A percentile compares a stretch with the other conserved stretches of the same genome.
These are phyloP conservation scores for Rhodofomes roseus DNA, from an alignment of 1,284 basidiomycete species.

Conservation along the genomic window DNA sequence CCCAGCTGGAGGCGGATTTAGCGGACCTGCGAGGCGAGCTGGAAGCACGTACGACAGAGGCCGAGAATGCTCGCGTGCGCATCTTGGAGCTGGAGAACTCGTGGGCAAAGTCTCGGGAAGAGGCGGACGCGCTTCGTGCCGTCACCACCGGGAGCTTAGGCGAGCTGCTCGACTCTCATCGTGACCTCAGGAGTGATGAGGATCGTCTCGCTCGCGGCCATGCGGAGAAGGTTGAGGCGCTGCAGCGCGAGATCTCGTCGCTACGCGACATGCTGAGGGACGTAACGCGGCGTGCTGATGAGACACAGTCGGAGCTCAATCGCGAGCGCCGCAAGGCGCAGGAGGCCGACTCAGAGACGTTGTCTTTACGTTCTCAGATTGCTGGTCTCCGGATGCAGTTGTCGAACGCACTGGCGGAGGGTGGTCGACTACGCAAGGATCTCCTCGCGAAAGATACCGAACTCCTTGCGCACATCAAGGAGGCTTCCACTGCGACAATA, in stretches of 20 bases:
- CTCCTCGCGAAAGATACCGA: slow-evolving; percentile 67
- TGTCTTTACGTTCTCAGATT: slow-evolving; percentile 74
- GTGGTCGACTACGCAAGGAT: slow-evolving; percentile 69
- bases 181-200: slow-evolving; percentile 76
- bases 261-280: slow-evolving; percentile 80
- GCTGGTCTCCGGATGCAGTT: slow-evolving; percentile 78
- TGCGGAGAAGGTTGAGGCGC: slow-evolving; percentile 74
- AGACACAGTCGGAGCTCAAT: slow-evolving; percentile 64
- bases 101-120: slow-evolving; percentile 86
- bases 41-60: slow-evolving; percentile 69
- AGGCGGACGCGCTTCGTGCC: slow-evolving; percentile 82
- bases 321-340: slow-evolving; percentile 67
- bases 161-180: slow-evolving; percentile 81
- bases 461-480: slow-evolving; percentile 63
- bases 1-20: slow-evolving; percentile 68
- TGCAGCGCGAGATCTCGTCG: slow-evolving; percentile 75
- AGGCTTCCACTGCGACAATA: slow-evolving; percentile 71
- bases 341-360: slow-evolving; percentile 69
- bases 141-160: slow-evolving; percentile 83
- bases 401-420: slow-evolving; percentile 67
- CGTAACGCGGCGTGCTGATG: slow-evolving; percentile 65
- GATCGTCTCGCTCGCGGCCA: slow-evolving; percentile 71
- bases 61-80: slow-evolving; percentile 62
- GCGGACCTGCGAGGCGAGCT: slow-evolving; percentile 77
- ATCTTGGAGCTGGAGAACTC: slow-evolving; percentile 78